These are phyloP conservation scores for Luzula sylvatica DNA, from an alignment of 176 grass and related monocot genomes.

Conservation along the genomic window DNA sequence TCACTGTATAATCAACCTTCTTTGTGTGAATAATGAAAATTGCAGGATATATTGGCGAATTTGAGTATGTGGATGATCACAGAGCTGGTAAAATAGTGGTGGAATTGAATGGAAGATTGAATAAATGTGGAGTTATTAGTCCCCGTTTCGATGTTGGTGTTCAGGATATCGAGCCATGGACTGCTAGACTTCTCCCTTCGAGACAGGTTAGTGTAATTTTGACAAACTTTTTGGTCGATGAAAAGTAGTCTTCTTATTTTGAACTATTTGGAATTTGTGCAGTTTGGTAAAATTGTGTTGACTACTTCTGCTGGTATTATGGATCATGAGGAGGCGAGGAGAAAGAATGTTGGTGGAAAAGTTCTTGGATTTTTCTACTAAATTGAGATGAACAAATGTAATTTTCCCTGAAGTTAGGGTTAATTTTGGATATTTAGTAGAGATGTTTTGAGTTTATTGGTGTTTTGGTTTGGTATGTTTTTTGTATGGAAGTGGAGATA, in stretches of 20 bases:
- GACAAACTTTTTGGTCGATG: too few species aligned
- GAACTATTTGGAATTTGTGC: too few species aligned
- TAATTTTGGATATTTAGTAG: conserved; percentile 6
- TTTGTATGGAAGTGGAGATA: conserved; percentile 11
- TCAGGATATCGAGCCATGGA: conserved; percentile 18
- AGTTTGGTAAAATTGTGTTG: conserved; percentile 75
- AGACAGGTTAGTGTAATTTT: conserved; percentile 9
- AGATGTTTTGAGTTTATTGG: conserved; percentile 2
- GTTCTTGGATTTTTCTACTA: conserved; percentile 70
- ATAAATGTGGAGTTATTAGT: conserved; percentile 24
- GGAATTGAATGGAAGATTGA: conserved; percentile 18
- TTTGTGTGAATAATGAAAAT: too few species aligned
- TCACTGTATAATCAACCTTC: too few species aligned
- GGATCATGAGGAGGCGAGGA: conserved; percentile 67
- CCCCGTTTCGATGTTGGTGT: conserved; percentile 16
- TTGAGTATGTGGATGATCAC: conserved; percentile 21
- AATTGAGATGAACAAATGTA: not conserved
- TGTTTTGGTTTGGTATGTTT: conserved; percentile 11
- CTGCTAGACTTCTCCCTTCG: conserved; percentile 20
- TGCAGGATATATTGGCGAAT: conserved; percentile 22
- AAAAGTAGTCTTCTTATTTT: too few species aligned
- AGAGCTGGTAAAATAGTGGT: conserved; percentile 23
- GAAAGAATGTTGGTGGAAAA: conserved; percentile 69
- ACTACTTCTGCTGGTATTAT: conserved; percentile 76
- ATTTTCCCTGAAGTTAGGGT: conserved; percentile 1